Evolutionary conservation across 179 eudicot genomes (phyloP), one percentile per base, ranked within the genome.

Genomic region (Silene noctiflora): DNA sequence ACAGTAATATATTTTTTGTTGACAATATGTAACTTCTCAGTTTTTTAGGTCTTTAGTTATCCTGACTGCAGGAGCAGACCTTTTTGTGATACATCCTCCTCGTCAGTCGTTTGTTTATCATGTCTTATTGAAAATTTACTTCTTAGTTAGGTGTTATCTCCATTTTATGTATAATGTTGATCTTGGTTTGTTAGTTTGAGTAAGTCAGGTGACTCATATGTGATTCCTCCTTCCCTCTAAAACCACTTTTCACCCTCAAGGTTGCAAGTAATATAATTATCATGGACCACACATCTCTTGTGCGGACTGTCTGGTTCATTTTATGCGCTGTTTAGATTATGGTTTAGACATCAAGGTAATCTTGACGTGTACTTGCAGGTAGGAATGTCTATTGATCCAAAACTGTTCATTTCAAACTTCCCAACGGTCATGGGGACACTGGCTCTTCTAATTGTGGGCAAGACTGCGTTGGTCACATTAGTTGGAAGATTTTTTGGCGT

Each of bases 381-480:
- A 73, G 99, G 99, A 81, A 95, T 95, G 99, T 95, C 99, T 27
- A 95, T 95, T 75, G 98, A 95, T 80, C 99, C 99, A 56, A 93
- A 93, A 78, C 95, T 95, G 84, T 91, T 95, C 78, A 27, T 88
- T 79, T 90, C 99, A 61, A 91, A 93, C 86, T 95, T 95, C 76
- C 96, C 97, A 24, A 87, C 87, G 76, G 75, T 95, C 53, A 83
- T 85, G 85, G 97, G 93, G 63, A 69, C 91, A 78, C 81, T 95
- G 77, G 97, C 84, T 69, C 92, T 93, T 80, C 82, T 93, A 71
- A 87, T 95, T 78, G 97, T 80, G 74, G 98, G 98, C 35, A 95
- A 95, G 88, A 91, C 98, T 71, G 33, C 89, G 69, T 77, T 95
- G 87, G 94, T 95, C 72, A 85, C 86, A 65, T 78, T 88, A 79